Evolutionary conservation across 2,329 filamentous ascomycete genomes (phyloP).

Genomic region (Dryadomyces sulphureus): DNA sequence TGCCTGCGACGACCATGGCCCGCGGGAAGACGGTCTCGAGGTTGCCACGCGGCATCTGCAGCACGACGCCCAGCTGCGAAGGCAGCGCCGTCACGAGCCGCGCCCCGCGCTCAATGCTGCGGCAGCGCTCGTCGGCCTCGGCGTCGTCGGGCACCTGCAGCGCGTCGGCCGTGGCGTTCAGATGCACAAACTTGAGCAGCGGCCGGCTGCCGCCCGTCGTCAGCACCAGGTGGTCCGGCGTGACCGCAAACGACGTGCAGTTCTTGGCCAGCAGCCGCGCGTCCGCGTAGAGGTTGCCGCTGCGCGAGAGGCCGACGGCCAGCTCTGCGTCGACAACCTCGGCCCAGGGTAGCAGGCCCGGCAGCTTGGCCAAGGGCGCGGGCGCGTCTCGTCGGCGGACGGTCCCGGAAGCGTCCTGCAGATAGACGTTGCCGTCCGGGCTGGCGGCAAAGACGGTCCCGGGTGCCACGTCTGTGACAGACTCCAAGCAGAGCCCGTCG

Average conservation of each 20-base stretch:
- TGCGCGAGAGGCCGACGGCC: slow-evolving; percentile 53
- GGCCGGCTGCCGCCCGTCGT: slow-evolving; percentile 68
- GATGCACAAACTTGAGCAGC: slow-evolving; percentile 84
- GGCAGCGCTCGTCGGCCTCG: slow-evolving; percentile 80
- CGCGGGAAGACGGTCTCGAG: slow-evolving; percentile 89
- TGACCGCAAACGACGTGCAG: slow-evolving; percentile 81
- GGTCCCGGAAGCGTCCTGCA: slow-evolving; percentile 31
- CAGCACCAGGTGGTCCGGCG: slow-evolving; percentile 70
- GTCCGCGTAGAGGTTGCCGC: slow-evolving; percentile 67
- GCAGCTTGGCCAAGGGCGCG: slow-evolving; percentile 24
- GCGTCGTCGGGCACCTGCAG: slow-evolving; percentile 84
- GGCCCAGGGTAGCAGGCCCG: slow-evolving; percentile 35
- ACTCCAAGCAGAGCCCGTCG: neutral
- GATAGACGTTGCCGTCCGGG: slow-evolving; percentile 16
- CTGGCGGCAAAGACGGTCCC: neutral
- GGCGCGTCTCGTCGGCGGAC: slow-evolving; percentile 20
- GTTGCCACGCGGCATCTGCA: slow-evolving; percentile 95
- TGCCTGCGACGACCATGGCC: slow-evolving; percentile 82
- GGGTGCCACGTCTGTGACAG: neutral
- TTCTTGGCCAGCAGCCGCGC: slow-evolving; percentile 62
- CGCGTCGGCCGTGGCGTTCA: slow-evolving; percentile 20
- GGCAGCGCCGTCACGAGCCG: slow-evolving; percentile 81
- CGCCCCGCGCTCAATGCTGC: slow-evolving; percentile 81
- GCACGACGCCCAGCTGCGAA: slow-evolving; percentile 66
- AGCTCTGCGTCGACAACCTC: slow-evolving; percentile 23